These are phyloP conservation scores for Aspergillus hortae DNA, from an alignment of 2,329 filamentous ascomycete species.

Conservation along the genomic window DNA sequence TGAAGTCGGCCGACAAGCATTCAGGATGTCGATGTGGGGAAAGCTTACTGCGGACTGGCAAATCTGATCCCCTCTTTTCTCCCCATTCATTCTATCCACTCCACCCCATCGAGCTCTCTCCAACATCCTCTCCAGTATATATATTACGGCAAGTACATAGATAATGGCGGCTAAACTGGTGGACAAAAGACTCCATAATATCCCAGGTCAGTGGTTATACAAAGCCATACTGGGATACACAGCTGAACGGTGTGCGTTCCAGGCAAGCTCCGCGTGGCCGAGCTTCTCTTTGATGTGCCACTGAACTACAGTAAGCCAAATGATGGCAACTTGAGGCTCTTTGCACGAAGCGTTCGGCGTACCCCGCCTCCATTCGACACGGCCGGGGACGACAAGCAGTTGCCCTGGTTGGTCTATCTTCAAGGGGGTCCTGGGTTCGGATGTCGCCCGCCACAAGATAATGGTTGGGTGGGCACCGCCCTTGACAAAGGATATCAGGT, in stretches of 20 bases:
- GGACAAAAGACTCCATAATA: constrained; percentile 33
- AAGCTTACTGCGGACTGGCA: neutral
- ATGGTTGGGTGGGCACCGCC: constrained; percentile 65
- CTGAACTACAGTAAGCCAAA: constrained; percentile 67
- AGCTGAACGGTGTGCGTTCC: constrained; percentile 9
- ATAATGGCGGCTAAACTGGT: constrained; percentile 38
- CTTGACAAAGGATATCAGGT: constrained; percentile 80
- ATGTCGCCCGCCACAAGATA: constrained; percentile 70
- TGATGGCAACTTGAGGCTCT: constrained; percentile 65
- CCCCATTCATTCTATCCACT: neutral
- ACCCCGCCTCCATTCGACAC: constrained; percentile 48
- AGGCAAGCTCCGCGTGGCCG: constrained; percentile 74
- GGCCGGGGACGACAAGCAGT: constrained; percentile 45
- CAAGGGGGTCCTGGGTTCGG: constrained; percentile 84
- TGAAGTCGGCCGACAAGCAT: neutral
- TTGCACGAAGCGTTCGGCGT: constrained; percentile 70
- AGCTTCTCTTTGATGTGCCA: constrained; percentile 84
- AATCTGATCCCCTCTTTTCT: neutral
- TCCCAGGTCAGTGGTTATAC: constrained; percentile 29
- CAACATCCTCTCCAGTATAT: neutral
- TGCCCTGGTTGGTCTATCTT: constrained; percentile 67
- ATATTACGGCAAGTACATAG: neutral
- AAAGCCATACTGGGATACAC: neutral
- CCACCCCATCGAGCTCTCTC: neutral
- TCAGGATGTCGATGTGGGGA: neutral